Evolutionary conservation across 176 grass and related monocot species (phyloP).

Genomic region (Calamus simplicifolius): DNA sequence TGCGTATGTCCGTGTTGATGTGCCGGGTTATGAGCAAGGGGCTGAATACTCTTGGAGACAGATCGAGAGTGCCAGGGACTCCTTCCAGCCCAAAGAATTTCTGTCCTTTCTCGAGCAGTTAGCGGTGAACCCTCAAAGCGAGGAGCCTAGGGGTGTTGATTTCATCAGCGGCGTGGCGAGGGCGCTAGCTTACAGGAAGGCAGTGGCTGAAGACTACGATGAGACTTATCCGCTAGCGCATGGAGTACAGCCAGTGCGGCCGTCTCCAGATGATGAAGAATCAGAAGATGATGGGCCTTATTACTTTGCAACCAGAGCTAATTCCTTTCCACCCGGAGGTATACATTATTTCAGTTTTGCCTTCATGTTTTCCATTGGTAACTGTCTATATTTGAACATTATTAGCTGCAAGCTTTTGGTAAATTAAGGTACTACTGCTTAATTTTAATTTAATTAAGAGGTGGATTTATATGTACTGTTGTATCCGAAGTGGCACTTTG

Average conservation of each 20-base stretch:
- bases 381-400: conserved; percentile 6
- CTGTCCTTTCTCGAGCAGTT: conserved; percentile 30
- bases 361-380: conserved; percentile 5
- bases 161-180: conserved; percentile 39
- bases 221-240: conserved; percentile 77
- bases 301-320: too few relatives aligned
- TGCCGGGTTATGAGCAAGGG: conserved; percentile 54
- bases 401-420: conserved; percentile 2
- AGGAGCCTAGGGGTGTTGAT: conserved; percentile 7
- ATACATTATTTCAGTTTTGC: conserved; percentile 38
- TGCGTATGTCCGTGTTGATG: conserved; percentile 46
- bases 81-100: conserved; percentile 30
- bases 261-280: conserved; percentile 10
- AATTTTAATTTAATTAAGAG: neutral
- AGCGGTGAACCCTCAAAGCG: conserved; percentile 23
- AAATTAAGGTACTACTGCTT: neutral
- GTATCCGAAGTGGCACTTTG: too few relatives aligned
- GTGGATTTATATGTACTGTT: neutral
- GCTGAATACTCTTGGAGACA: conserved; percentile 65
- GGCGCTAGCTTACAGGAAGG: conserved; percentile 49
- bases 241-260: conserved; percentile 36
- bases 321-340: conserved; percentile 61
- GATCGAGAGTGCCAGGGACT: conserved; percentile 21
- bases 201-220: conserved; percentile 36
- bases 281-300: conserved; percentile 1